Conservation (phyloP, 2,329 filamentous ascomycete species). For the Monosporascus sp. region DNA sequence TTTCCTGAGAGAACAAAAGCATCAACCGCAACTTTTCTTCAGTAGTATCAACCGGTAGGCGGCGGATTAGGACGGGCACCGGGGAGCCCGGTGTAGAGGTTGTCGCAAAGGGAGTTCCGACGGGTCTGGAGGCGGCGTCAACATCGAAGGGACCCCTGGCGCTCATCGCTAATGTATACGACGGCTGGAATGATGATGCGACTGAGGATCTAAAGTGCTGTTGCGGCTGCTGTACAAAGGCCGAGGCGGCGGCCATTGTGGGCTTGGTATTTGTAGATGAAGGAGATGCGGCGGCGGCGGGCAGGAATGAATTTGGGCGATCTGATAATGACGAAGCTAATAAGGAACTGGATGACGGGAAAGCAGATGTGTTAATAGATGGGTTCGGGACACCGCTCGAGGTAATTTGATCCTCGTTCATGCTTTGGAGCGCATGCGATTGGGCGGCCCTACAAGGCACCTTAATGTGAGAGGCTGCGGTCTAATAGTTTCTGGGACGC, state of each 20-base stretch:
- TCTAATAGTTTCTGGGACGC: conserved; percentile 6
- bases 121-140: conserved; percentile 34
- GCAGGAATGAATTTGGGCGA: conserved; percentile 18
- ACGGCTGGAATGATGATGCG: conserved; percentile 24
- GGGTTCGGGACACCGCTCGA: conserved; percentile 17
- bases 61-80: conserved; percentile 48
- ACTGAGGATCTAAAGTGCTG: conserved; percentile 33
- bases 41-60: conserved; percentile 49
- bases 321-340: conserved; percentile 17
- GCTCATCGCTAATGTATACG: conserved; percentile 29
- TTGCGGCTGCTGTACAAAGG: conserved; percentile 37
- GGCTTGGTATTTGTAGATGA: conserved; percentile 22
- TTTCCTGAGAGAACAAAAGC: conserved; percentile 55
- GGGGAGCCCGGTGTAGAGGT: conserved; percentile 32
- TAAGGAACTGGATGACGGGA: conserved; percentile 5
- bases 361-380: conserved; percentile 13
- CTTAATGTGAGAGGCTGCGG: conserved; percentile 11
- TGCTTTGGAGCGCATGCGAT: conserved; percentile 22
- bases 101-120: conserved; percentile 35
- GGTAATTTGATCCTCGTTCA: conserved; percentile 20
- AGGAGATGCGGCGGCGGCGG: conserved; percentile 8
- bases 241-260: conserved; percentile 41
- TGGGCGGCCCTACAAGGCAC: conserved; percentile 14
- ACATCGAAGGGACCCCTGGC: conserved; percentile 33
- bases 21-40: conserved; percentile 52